Base-by-base conservation (phyloP, 1,284 basidiomycete genomes). In the Ustilago crameri region DNA sequence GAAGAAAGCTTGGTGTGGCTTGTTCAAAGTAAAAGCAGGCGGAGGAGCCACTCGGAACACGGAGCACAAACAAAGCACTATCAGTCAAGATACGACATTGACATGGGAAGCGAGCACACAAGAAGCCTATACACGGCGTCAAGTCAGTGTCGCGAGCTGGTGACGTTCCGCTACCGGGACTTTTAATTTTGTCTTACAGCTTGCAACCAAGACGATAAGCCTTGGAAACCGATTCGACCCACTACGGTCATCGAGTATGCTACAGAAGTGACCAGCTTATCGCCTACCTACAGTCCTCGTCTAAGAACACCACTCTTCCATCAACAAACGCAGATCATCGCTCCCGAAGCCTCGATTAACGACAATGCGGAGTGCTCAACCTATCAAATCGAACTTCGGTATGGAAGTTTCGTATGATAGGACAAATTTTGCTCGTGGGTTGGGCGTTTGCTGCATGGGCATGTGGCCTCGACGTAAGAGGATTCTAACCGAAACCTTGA, bases 371-470 rank as follows among this genome's bases (percentile, higher is more conserved):
- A 30, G 12, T 5, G 5, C 12, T 30, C 30, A 30, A 30, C 30
- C 7, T 7, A 30, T 30, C 12, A 5, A 37, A 15, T 37, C 35
- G n/a, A 15, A n/a, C 9, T 5, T 37, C 14, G 7, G n/a, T 37
- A n/a, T 14, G 9, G 15, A 37, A 17, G 12, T 17, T 14, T n/a
- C n/a, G 14, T 37, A 34, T 46, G 51, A 53, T 53, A 46, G 32
- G 51, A n/a, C 43, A 40, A 46, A 30, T 20, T 27, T 20, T 2
- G 22, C 17, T 4, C 4, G 20, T 10, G 18, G 20, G 15, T 22
- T 40, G 26, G 45, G 17, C 7, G 42, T 18, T n/a, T 38, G 51
- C 51, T 53, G 51, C 44, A 53, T 24, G 51, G 43, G 37, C 51
- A 41, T 34, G 18, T 38, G 43, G 43, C 12, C 51, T 17, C 35